A percentile compares a stretch with the other conserved stretches of the same genome.
phyloP scores from a whole-genome alignment of 2,329 filamentous ascomycete species.

The Didymella lethalis region DNA sequence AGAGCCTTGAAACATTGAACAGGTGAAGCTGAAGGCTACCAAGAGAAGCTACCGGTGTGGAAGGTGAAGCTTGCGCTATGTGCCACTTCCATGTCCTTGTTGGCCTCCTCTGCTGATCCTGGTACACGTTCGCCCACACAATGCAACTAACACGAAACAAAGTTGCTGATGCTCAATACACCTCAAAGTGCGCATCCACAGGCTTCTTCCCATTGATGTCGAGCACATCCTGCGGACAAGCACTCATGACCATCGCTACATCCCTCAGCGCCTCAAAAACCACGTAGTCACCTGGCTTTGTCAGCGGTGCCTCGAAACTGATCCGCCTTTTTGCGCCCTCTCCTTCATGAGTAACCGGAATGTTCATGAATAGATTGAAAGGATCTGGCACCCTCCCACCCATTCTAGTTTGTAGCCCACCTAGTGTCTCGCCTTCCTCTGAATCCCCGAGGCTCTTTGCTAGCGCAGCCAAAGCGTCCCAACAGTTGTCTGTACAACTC shows the following conservation, averaged over 20 bases:
- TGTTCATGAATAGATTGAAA: slow-evolving; percentile 56
- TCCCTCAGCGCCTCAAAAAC: slow-evolving; percentile 55
- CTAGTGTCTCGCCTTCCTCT: slow-evolving; percentile 28
- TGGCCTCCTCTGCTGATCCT: no score
- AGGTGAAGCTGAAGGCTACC: no score
- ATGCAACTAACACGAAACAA: no score
- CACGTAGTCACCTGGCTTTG: slow-evolving; percentile 55
- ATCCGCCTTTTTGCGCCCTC: slow-evolving; percentile 44
- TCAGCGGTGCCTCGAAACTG: slow-evolving; percentile 52
- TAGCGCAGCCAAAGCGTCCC: slow-evolving; percentile 40
- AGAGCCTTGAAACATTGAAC: no score
- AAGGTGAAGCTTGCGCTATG: no score
- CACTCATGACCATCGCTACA: slow-evolving; percentile 57
- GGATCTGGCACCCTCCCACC: slow-evolving; percentile 45
- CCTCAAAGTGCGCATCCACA: slow-evolving; percentile 55
- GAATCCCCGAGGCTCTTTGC: slow-evolving; percentile 17
- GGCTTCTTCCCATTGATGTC: slow-evolving; percentile 55
- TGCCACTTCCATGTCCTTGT: no score
- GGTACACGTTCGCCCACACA: no score
- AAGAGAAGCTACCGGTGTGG: no score
- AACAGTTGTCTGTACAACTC: slow-evolving; percentile 50
- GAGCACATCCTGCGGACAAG: slow-evolving; percentile 57
- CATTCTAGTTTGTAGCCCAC: slow-evolving; percentile 32
- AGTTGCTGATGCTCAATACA: slow-evolving; percentile 9
- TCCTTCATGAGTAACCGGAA: slow-evolving; percentile 51